Conservation (phyloP, 352 stramenopile species). For the Pythium grandisporangium region DNA sequence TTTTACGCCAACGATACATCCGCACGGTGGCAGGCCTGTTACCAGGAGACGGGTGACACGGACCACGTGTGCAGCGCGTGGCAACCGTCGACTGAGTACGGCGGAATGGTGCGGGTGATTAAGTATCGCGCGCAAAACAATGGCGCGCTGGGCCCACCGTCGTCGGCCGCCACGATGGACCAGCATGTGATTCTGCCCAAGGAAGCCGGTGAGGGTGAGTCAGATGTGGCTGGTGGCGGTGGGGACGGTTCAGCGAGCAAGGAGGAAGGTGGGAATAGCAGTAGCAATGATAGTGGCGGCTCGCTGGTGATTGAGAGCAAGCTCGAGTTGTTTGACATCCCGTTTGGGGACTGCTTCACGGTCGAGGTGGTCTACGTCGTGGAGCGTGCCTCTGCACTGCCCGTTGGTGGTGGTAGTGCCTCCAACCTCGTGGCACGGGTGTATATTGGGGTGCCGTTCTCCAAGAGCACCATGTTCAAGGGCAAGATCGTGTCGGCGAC, state of each 20-base stretch:
- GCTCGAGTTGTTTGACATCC: constrained; percentile 64
- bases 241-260: too few species aligned
- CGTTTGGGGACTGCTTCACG: constrained; percentile 73
- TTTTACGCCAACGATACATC: constrained; percentile 53
- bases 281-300: constrained; percentile 30
- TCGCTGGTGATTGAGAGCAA: constrained; percentile 51
- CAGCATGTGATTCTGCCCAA: constrained; percentile 43
- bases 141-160: constrained; percentile 52
- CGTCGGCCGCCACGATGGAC: constrained; percentile 39
- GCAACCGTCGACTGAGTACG: constrained; percentile 45
- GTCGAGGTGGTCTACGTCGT: constrained; percentile 54
- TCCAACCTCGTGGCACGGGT: constrained; percentile 33
- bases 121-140: constrained; percentile 73
- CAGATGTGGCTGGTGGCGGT: too few species aligned
- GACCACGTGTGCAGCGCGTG: constrained; percentile 52
- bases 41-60: constrained; percentile 52
- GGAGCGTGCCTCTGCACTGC: constrained; percentile 15
- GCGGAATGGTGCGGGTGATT: constrained; percentile 51
- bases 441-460: constrained; percentile 69
- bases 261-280: too few species aligned
- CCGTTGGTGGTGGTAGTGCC: constrained; percentile 26
- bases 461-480: constrained; percentile 81
- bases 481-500: constrained; percentile 72
- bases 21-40: constrained; percentile 38
- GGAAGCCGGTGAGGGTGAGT: constrained; percentile 20